A percentile compares a stretch with the other conserved stretches of the same genome.
Conservation (phyloP, 176 grass and related monocot genomes). For the bread wheat (Triticum aestivum) region IWGSC_CS_RefSeq_v2.1 NC_057811.1:52994979-52995478, state of each 20-base stretch:
- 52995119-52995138: too few relatives aligned
- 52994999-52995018: neutral
- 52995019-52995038: neutral
- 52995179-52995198: too few relatives aligned
- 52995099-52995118: too few relatives aligned
- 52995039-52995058: neutral
- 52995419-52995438: neutral
- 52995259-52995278: neutral
- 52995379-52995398: conserved; percentile 5
- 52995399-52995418: conserved; percentile 6
- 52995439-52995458: conserved; percentile 72
- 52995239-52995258: neutral
- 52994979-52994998: neutral
- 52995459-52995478: conserved; percentile 95
- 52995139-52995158: too few relatives aligned
- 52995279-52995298: conserved; percentile 14
- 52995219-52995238: neutral
- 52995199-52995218: neutral
- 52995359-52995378: neutral
- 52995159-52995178: too few relatives aligned
- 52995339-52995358: neutral
- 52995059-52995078: too few relatives aligned
- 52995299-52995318: conserved; percentile 3
- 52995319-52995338: neutral
- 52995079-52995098: too few relatives aligned